A percentile compares a stretch with the other conserved stretches of the same genome.
Conservation (phyloP, 108 stramenopile genomes). For the Stephanodiscus triporus region DNA sequence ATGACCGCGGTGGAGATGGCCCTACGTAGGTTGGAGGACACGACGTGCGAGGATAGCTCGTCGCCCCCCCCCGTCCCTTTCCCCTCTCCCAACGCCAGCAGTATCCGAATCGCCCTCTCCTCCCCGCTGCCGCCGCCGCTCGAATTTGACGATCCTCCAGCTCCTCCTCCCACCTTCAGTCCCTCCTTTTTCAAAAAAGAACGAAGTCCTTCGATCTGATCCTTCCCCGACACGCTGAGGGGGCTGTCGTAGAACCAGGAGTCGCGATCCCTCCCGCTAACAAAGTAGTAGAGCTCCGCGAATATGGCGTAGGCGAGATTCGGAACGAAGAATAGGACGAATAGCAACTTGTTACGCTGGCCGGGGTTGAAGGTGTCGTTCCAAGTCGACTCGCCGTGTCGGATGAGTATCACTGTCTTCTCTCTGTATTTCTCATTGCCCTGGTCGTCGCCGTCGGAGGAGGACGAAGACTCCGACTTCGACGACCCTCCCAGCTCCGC, state of each 20-base stretch:
- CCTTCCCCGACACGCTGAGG: slow-evolving; percentile 66
- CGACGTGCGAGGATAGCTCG: slow-evolving; percentile 64
- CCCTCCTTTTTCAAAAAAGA: slow-evolving; percentile 59
- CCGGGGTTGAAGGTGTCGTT: slow-evolving; percentile 93
- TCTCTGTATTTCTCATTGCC: slow-evolving; percentile 48
- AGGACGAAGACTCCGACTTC: slow-evolving; percentile 9
- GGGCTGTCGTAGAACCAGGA: slow-evolving; percentile 88
- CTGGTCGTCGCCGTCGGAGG: slow-evolving; percentile 2
- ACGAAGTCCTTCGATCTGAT: slow-evolving; percentile 62
- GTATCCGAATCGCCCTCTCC: slow-evolving; percentile 24
- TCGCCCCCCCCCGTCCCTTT: background rate
- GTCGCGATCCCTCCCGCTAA: slow-evolving; percentile 65
- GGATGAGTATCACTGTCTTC: slow-evolving; percentile 82
- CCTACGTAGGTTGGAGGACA: slow-evolving; percentile 82
- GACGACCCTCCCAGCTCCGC: slow-evolving; percentile 33
- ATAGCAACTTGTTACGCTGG: slow-evolving; percentile 62
- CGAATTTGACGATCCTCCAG: background rate
- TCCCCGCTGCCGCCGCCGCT: slow-evolving; percentile 50
- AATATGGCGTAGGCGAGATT: slow-evolving; percentile 62
- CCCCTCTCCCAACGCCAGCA: slow-evolving; percentile 20
- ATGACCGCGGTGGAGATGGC: slow-evolving; percentile 85
- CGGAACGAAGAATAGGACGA: slow-evolving; percentile 74
- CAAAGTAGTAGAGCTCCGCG: slow-evolving; percentile 72
- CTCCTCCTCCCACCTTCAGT: slow-evolving; percentile 22
- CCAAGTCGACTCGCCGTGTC: slow-evolving; percentile 89